A percentile compares a stretch with the other conserved stretches of the same genome.
Evolutionary conservation across 768 basidiomycete genomes (phyloP).

Genomic region (Calocera cornea): DNA sequence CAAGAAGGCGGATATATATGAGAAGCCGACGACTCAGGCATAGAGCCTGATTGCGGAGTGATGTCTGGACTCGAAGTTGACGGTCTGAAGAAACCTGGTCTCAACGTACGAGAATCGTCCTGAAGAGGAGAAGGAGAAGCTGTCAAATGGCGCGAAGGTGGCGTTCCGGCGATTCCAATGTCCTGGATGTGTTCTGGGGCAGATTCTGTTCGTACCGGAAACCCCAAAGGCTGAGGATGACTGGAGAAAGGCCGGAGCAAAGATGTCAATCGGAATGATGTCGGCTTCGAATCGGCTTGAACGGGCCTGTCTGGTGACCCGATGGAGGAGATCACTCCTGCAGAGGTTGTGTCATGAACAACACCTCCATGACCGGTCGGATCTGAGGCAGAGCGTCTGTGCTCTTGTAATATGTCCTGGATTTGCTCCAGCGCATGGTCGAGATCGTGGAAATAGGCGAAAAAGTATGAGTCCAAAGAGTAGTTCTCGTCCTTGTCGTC

Average conservation of each 20-base stretch:
- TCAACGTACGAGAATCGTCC: neutral
- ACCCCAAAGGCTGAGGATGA: neutral
- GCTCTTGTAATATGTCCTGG: constrained; percentile 51
- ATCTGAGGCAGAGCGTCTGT: constrained; percentile 12
- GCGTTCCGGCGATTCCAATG: neutral
- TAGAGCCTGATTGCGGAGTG: neutral
- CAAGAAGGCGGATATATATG: constrained; percentile 1
- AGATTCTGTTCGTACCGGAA: neutral
- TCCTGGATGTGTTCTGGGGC: neutral
- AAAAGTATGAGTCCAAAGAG: constrained; percentile 78
- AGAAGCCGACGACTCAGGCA: neutral
- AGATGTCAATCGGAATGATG: constrained; percentile 44
- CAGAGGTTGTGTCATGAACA: constrained; percentile 8
- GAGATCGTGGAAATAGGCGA: constrained; percentile 84
- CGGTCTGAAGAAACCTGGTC: neutral
- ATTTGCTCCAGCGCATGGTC: constrained; percentile 67
- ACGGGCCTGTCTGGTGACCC: neutral
- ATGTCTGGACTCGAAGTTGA: neutral
- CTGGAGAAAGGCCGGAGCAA: constrained; percentile 49
- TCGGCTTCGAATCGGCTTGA: neutral
- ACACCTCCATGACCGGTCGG: constrained; percentile 10
- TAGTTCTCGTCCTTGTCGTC: constrained; percentile 64
- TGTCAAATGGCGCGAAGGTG: neutral
- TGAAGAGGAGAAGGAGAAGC: neutral
- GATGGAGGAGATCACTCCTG: neutral